These are phyloP conservation scores for Pleurotus sapidus DNA, from an alignment of 768 basidiomycete genomes.

Conservation along the genomic window DNA sequence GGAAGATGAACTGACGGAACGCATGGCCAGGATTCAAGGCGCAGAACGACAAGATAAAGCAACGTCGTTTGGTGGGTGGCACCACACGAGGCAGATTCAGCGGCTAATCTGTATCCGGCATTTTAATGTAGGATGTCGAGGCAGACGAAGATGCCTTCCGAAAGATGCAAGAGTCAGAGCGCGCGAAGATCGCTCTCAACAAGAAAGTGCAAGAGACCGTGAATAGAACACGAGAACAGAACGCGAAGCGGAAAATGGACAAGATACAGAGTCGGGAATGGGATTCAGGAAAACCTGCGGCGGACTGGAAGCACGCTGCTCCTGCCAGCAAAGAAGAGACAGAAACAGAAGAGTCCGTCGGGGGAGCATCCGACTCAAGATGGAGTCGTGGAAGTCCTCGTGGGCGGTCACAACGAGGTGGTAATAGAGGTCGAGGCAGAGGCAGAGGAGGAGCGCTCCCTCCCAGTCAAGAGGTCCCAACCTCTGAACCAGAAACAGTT, in stretches of 20 bases:
- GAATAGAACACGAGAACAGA: slow-evolving; percentile 72
- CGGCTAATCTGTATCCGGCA: no score
- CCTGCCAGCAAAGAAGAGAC: slow-evolving; percentile 12
- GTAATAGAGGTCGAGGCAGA: slow-evolving; percentile 32
- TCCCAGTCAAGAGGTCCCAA: no score
- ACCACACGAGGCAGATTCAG: no score
- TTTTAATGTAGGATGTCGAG: slow-evolving; percentile 57
- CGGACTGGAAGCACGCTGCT: slow-evolving; percentile 25
- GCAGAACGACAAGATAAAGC: slow-evolving; percentile 68
- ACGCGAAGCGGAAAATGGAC: slow-evolving; percentile 79
- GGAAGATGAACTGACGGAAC: slow-evolving; percentile 55
- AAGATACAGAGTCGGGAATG: slow-evolving; percentile 77
- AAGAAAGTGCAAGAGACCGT: slow-evolving; percentile 70
- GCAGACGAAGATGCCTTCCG: slow-evolving; percentile 81
- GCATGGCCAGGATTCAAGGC: slow-evolving; percentile 63
- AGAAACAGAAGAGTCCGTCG: slow-evolving; percentile 8
- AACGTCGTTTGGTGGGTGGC: slow-evolving; percentile 46
- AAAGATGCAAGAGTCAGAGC: slow-evolving; percentile 65
- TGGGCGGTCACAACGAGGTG: slow-evolving; percentile 24
- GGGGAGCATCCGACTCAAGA: slow-evolving; percentile 1
- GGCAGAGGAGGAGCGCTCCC: slow-evolving; percentile 23
- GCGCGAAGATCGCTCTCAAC: slow-evolving; percentile 49
- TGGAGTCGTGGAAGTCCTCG: slow-evolving; percentile 28
- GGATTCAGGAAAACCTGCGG: slow-evolving; percentile 69
- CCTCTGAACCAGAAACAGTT: no score